phyloP scores from a whole-genome alignment of 164 flowering plant species.

The Macadamia tetraphylla region DNA sequence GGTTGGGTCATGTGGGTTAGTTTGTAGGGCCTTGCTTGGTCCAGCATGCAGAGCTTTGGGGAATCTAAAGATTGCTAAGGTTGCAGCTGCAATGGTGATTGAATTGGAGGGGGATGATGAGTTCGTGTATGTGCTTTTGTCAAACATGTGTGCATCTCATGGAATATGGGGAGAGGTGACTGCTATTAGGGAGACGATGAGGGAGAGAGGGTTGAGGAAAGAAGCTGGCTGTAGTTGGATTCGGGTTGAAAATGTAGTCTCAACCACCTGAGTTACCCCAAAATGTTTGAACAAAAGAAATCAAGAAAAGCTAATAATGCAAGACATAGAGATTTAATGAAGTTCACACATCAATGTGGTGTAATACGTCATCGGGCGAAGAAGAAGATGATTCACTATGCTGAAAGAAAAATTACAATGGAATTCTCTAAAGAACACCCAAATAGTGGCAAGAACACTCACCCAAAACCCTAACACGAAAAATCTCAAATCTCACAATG shows the following conservation, averaged over 20 bases:
- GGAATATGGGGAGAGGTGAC: constrained; percentile 48
- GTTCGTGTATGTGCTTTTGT: constrained; percentile 49
- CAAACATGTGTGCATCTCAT: constrained; percentile 44
- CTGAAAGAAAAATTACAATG: no score
- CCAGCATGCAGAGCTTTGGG: constrained; percentile 50
- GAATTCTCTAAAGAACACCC: no score
- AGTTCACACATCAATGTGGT: no score
- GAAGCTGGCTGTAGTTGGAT: constrained; percentile 64
- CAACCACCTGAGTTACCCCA: not conserved
- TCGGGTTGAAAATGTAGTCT: constrained; percentile 23
- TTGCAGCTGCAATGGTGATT: constrained; percentile 49
- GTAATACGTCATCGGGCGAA: no score
- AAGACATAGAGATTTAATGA: no score
- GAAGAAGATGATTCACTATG: no score
- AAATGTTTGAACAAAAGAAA: no score
- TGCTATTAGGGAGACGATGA: constrained; percentile 41
- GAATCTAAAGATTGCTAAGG: constrained; percentile 38
- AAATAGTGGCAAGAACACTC: no score
- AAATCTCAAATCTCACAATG: no score
- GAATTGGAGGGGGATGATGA: constrained; percentile 45
- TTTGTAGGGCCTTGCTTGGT: constrained; percentile 61
- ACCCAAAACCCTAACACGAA: no score
- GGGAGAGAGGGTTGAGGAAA: constrained; percentile 42
- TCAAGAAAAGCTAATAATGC: no score
- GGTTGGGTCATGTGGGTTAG: constrained; percentile 39